phyloP scores from a whole-genome alignment of 2,329 filamentous ascomycete species.

The Sordariomycetes sp. region DNA sequence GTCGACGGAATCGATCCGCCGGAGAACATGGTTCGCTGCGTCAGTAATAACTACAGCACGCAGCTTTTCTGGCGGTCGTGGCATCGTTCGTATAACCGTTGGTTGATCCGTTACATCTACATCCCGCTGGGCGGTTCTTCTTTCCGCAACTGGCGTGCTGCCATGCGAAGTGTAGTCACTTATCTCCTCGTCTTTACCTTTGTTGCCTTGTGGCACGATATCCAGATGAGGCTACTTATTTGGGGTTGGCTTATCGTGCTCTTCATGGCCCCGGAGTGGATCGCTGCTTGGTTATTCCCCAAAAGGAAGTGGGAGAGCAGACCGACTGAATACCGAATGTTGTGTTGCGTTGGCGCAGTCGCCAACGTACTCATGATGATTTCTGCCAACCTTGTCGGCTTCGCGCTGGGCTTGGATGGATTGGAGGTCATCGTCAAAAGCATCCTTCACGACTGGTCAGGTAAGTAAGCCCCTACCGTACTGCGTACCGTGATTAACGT shows the following conservation, averaged over 20 bases:
- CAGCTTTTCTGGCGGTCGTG: constrained; percentile 91
- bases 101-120: constrained; percentile 90
- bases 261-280: constrained; percentile 85
- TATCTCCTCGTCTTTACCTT: constrained; percentile 89
- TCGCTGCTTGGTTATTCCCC: constrained; percentile 66
- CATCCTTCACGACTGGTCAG: constrained; percentile 67
- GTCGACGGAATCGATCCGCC: constrained; percentile 88
- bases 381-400: constrained; percentile 87
- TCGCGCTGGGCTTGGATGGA: constrained; percentile 86
- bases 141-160: constrained; percentile 32
- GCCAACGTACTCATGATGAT: constrained; percentile 92
- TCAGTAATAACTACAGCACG: constrained; percentile 88
- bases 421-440: constrained; percentile 65
- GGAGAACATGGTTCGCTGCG: constrained; percentile 97
- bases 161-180: constrained; percentile 57
- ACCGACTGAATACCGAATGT: constrained; percentile 66
- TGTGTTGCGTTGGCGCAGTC: constrained; percentile 75
- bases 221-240: constrained; percentile 78
- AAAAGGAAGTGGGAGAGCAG: constrained; percentile 57
- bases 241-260: constrained; percentile 97
- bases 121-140: constrained; percentile 73
- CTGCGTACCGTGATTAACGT: neutral
- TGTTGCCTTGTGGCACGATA: constrained; percentile 96
- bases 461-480: constrained; percentile 24
- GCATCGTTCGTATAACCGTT: constrained; percentile 93